Percentiles rank a stretch among this genome's conserved stretches.
phyloP scores from a whole-genome alignment of 1,284 basidiomycete species.

The Ustilago xerochloae region DNA sequence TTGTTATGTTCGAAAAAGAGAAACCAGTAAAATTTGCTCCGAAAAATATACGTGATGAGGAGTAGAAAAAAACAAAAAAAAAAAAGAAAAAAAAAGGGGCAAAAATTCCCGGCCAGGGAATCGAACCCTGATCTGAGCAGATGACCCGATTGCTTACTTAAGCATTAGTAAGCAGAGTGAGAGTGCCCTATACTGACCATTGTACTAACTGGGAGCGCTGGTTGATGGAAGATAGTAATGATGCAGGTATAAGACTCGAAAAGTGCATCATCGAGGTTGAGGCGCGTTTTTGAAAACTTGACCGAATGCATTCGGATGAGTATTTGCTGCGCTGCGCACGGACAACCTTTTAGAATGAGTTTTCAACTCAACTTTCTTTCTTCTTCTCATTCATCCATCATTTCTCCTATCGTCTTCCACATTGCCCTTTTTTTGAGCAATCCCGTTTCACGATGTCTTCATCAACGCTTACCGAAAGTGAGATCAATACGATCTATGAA shows the following conservation, averaged over 20 bases:
- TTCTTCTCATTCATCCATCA: too few species aligned
- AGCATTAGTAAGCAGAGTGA: not conserved
- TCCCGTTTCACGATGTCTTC: conserved; percentile 10
- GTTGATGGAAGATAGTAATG: not conserved
- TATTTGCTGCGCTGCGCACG: too few species aligned
- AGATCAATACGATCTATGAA: conserved; percentile 70
- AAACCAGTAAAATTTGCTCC: not conserved
- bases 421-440: too few species aligned
- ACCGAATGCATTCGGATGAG: too few species aligned
- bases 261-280: too few species aligned
- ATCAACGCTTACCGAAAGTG: conserved; percentile 9
- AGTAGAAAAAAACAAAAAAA: not conserved
- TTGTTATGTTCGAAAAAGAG: too few species aligned
- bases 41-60: too few species aligned
- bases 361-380: too few species aligned
- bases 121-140: conserved; percentile 55
- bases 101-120: conserved; percentile 50
- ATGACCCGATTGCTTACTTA: not conserved
- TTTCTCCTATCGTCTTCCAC: too few species aligned
- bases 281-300: too few species aligned
- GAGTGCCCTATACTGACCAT: conserved; percentile 49
- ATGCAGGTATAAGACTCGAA: not conserved
- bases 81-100: not conserved
- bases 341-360: too few species aligned
- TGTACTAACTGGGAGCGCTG: conserved; percentile 34